Conservation (phyloP, 768 basidiomycete genomes). For the Fistulinella prunicolor region DNA sequence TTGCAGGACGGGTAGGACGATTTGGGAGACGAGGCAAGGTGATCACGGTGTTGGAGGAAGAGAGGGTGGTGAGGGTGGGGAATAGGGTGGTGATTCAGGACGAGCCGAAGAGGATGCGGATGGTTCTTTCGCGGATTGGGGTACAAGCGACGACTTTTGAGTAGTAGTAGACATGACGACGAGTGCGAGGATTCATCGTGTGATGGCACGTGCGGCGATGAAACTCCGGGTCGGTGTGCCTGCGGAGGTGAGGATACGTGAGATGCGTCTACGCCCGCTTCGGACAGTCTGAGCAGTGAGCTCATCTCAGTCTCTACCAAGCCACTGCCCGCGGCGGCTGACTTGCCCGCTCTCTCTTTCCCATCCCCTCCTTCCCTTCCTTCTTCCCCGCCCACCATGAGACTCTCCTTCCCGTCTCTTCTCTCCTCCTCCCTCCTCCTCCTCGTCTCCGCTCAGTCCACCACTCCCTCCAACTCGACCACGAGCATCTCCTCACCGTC, state of each 20-base stretch:
- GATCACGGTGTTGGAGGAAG: slow-evolving; percentile 53
- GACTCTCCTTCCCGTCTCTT: slow-evolving; percentile 30
- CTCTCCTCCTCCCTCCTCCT: slow-evolving; percentile 30
- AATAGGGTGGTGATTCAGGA: slow-evolving; percentile 29
- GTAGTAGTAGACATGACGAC: slow-evolving; percentile 24
- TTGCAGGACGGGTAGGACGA: slow-evolving; percentile 74
- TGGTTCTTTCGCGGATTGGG: slow-evolving; percentile 45
- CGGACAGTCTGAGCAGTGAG: too few species aligned
- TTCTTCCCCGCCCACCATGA: slow-evolving; percentile 11
- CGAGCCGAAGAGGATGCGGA: slow-evolving; percentile 39
- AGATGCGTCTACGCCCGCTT: too few species aligned
- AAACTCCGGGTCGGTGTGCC: slow-evolving; percentile 20
- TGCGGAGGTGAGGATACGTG: too few species aligned
- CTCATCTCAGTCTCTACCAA: too few species aligned
- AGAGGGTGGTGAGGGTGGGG: slow-evolving; percentile 29
- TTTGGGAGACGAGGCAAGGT: slow-evolving; percentile 67
- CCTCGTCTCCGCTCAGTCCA: slow-evolving; percentile 39
- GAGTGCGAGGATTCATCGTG: background rate
- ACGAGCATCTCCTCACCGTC: background rate
- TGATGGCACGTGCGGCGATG: too few species aligned
- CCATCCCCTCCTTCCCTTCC: background rate
- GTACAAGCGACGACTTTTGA: slow-evolving; percentile 51
- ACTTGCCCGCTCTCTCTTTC: slow-evolving; percentile 7
- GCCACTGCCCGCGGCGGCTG: too few species aligned
- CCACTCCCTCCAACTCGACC: slow-evolving; percentile 11